phyloP scores from a whole-genome alignment of 345 rosid species.

The Corchorus olitorius region DNA sequence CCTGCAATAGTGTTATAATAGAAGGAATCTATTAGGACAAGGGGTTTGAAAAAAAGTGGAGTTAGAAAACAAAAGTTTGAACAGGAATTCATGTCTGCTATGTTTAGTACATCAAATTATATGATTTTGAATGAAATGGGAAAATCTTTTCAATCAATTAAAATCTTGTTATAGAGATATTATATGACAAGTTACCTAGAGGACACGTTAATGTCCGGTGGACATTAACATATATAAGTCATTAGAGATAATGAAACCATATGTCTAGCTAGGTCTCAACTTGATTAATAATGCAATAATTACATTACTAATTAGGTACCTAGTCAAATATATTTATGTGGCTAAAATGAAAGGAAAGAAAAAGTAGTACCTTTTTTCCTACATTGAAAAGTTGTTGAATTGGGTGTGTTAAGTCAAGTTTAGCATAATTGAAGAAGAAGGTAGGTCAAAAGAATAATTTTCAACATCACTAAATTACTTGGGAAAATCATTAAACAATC shows the following conservation, averaged over 20 bases:
- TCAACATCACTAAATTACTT: not conserved
- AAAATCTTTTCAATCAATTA: slow-evolving; percentile 12
- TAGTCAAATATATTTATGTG: not conserved
- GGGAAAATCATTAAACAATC: not conserved
- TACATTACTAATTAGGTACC: too few relatives aligned
- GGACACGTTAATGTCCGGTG: not conserved
- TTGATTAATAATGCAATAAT: too few relatives aligned
- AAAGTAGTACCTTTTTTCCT: not conserved
- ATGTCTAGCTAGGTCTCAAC: too few relatives aligned
- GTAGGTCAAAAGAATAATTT: slow-evolving; percentile 3
- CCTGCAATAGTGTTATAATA: slow-evolving; percentile 39
- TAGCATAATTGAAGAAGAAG: not conserved
- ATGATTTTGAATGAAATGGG: slow-evolving; percentile 31
- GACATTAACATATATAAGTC: not conserved
- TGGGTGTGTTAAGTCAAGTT: not conserved
- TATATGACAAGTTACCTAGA: slow-evolving; percentile 40
- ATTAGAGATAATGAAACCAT: not conserved
- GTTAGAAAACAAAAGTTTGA: slow-evolving; percentile 23
- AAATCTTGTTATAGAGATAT: slow-evolving; percentile 10
- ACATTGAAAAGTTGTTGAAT: not conserved
- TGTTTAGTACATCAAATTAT: slow-evolving; percentile 41
- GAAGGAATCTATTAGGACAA: slow-evolving; percentile 35
- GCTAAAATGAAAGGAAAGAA: not conserved
- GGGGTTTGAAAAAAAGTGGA: slow-evolving; percentile 19
- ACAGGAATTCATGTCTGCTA: slow-evolving; percentile 36